Base-by-base conservation (phyloP, 805 yeast species). In the Ogataea trehalophila region DNA sequence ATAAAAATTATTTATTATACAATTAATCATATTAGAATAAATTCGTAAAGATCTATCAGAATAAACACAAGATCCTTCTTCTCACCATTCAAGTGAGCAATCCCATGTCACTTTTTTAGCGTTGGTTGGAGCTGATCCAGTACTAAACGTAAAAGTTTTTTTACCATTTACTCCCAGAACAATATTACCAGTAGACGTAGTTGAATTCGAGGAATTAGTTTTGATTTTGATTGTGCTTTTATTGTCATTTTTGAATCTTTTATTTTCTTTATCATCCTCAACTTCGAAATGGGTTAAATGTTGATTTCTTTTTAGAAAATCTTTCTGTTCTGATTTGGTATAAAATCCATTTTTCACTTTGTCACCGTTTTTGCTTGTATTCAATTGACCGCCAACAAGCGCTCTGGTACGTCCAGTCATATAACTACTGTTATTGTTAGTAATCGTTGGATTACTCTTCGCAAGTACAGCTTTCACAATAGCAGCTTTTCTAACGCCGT, bases 391-490 rank as follows among this genome's bases (percentile, higher is more conserved):
- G 9, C 31, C 31, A 26, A 6, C 31, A 26, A 26, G 31, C 7
- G 11, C 31, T 26, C 13, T 26, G 9, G 9, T 26, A 26, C 31
- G 31, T 26, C 31, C 31, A 26, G 7, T 26, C 31, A 26, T 26
- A 33, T 33, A 13, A 22, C 18, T 36, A 23, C 31, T 9, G 17
- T 36, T 35, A 38, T n/a, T 35, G 18, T 41, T 26, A 9, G 18
- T 36, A 26, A 26, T 48, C 22, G 29, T 41, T 9, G 33, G 37
- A 16, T 43, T 48, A 9, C 50, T 49, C 39, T 49, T 59, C 8
- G 69, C 66, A n/a, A 57, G 36, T 8, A 66, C 49, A 1, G 71
- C 72, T 43, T 61, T 56, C 5, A 68, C 68, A 8, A 68, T 65
- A 1, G 72, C 72, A 5, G 70, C 67, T 44, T 65, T 66, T 16